A percentile compares a stretch with the other conserved stretches of the same genome.
Conservation (phyloP, 2,329 filamentous ascomycete species). For the Hypocreales sp. region DNA sequence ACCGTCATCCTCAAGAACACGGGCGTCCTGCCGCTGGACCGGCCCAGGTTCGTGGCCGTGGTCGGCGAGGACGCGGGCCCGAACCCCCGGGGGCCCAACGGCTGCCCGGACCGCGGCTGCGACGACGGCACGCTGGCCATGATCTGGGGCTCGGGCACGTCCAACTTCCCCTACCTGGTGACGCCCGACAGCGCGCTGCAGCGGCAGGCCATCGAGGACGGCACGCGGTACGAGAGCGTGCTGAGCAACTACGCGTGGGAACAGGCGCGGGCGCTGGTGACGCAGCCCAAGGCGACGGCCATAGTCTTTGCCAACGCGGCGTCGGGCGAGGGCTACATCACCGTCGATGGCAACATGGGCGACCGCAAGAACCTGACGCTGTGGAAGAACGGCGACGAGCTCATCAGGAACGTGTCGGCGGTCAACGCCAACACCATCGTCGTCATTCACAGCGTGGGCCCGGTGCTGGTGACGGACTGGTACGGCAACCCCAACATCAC, state of each 20-base stretch:
- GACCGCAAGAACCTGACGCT: constrained; percentile 88
- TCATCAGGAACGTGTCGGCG: constrained; percentile 68
- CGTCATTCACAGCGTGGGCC: constrained; percentile 72
- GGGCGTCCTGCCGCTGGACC: constrained; percentile 59
- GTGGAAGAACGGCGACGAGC: constrained; percentile 66
- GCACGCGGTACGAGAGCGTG: constrained; percentile 47
- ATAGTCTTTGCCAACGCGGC: constrained; percentile 86
- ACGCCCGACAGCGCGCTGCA: constrained; percentile 59
- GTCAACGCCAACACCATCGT: constrained; percentile 82
- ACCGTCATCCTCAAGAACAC: constrained; percentile 84
- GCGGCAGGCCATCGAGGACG: constrained; percentile 43
- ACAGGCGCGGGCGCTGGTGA: constrained; percentile 44
- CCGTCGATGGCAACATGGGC: constrained; percentile 66
- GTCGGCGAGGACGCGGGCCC: constrained; percentile 74
- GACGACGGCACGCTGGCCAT: constrained; percentile 50
- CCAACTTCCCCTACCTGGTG: constrained; percentile 61
- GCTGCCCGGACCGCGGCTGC: constrained; percentile 54
- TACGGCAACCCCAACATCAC: constrained; percentile 65
- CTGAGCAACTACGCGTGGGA: constrained; percentile 47
- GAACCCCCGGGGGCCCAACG: constrained; percentile 62
- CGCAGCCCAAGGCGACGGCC: constrained; percentile 48
- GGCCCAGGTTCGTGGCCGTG: constrained; percentile 59
- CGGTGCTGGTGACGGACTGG: constrained; percentile 63
- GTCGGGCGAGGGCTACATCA: constrained; percentile 76
- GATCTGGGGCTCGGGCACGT: constrained; percentile 65